A percentile compares a stretch with the other conserved stretches of the same genome.
Evolutionary conservation across 1,139 yeast species (phyloP).

Genomic region (Spencermartinsiella ligniputridi): DNA sequence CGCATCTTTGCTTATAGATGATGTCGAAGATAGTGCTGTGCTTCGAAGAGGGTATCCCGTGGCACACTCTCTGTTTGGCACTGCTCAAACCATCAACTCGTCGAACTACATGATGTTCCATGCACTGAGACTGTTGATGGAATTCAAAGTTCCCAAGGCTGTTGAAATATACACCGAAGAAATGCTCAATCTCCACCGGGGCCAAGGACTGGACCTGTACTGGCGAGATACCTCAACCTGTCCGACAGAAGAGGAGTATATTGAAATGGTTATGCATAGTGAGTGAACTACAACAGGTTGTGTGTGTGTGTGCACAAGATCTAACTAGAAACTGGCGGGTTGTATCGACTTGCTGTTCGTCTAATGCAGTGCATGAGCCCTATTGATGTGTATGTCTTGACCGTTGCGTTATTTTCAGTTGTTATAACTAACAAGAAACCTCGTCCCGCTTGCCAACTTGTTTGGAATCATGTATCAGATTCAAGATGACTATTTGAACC

Average conservation of each 20-base stretch:
- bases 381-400: conserved; percentile 14
- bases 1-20: conserved; percentile 71
- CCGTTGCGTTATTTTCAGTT: not conserved
- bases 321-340: conserved; percentile 68
- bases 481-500: conserved; percentile 72
- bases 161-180: conserved; percentile 52
- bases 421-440: conserved; percentile 16
- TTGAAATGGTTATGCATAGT: conserved; percentile 74
- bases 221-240: conserved; percentile 71
- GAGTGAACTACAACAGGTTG: no score
- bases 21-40: conserved; percentile 73
- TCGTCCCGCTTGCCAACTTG: conserved; percentile 65
- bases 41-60: conserved; percentile 72
- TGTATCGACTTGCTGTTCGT: conserved; percentile 67
- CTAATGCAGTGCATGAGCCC: conserved; percentile 46
- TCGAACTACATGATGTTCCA: conserved; percentile 78
- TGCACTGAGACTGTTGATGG: conserved; percentile 52
- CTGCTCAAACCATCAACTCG: conserved; percentile 74
- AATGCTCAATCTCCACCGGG: conserved; percentile 73
- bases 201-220: conserved; percentile 83
- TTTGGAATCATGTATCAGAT: conserved; percentile 80
- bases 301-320: no score
- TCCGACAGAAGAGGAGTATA: conserved; percentile 66
- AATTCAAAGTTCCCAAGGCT: conserved; percentile 23
- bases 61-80: conserved; percentile 72